Conservation (phyloP, 208 protist species). For the Porcisia hertigi region DNA sequence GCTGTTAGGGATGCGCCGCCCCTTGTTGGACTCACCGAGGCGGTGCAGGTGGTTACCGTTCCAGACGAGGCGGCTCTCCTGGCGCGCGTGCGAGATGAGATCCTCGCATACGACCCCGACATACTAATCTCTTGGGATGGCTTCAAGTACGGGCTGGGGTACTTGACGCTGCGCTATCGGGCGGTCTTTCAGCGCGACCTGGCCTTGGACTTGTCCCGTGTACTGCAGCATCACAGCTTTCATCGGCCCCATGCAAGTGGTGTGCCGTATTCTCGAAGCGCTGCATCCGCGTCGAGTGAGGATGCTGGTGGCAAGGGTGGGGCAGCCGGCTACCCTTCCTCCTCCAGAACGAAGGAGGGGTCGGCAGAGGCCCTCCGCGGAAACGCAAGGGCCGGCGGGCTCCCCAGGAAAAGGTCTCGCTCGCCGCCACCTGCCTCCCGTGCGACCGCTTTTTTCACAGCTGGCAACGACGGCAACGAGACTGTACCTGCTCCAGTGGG, state of each 20-base stretch:
- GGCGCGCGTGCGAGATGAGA: conserved; percentile 39
- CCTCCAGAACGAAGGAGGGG: neutral
- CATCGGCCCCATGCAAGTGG: neutral
- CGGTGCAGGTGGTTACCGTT: conserved; percentile 46
- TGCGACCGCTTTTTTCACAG: neutral
- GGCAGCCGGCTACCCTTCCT: neutral
- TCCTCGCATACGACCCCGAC: conserved; percentile 64
- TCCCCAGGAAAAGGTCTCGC: neutral
- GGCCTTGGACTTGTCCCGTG: conserved; percentile 51
- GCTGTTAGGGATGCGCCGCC: neutral
- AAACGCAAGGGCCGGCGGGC: neutral
- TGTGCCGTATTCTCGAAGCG: neutral
- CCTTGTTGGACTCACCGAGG: conserved; percentile 18
- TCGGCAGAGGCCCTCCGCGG: neutral
- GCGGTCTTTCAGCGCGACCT: conserved; percentile 52
- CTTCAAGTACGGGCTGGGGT: conserved; percentile 65
- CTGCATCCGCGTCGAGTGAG: neutral
- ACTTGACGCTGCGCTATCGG: conserved; percentile 64
- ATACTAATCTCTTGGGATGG: conserved; percentile 81
- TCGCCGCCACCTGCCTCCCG: neutral
- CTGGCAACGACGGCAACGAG: neutral
- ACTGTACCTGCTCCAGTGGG: neutral
- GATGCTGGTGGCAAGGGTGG: neutral
- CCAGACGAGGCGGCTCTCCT: conserved; percentile 54
- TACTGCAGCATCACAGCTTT: conserved; percentile 14